phyloP scores from a whole-genome alignment of 805 yeast species.

The Yarrowia phangngaensis region DNA sequence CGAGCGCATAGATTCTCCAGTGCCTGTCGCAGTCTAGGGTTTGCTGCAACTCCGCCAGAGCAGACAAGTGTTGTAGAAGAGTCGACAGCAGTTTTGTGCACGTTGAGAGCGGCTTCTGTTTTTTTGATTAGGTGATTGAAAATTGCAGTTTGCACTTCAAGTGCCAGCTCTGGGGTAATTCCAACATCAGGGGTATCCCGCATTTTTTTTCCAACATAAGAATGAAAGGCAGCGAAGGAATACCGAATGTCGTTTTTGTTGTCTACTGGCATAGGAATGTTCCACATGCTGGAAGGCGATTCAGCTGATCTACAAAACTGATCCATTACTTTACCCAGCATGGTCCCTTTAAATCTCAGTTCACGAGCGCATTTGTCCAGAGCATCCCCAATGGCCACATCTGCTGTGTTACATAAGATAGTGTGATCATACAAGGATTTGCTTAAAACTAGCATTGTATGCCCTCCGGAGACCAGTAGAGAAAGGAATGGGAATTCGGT shows the following conservation, averaged over 20 bases:
- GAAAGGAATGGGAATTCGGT: slow-evolving; percentile 65
- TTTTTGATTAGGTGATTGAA: slow-evolving; percentile 57
- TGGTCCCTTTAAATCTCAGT: slow-evolving; percentile 66
- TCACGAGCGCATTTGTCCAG: slow-evolving; percentile 89
- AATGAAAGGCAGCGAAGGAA: slow-evolving; percentile 74
- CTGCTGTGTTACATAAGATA: slow-evolving; percentile 69
- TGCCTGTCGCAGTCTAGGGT: slow-evolving; percentile 38
- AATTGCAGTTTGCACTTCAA: slow-evolving; percentile 53
- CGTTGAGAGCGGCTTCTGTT: slow-evolving; percentile 1
- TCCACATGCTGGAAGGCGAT: neutral
- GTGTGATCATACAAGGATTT: slow-evolving; percentile 60
- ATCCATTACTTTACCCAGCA: slow-evolving; percentile 85
- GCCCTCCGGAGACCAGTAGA: slow-evolving; percentile 88
- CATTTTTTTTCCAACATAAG: slow-evolving; percentile 42
- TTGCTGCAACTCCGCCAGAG: slow-evolving; percentile 95
- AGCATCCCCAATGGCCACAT: slow-evolving; percentile 91
- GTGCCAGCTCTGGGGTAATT: slow-evolving; percentile 10
- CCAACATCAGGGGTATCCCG: neutral
- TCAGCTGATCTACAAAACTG: slow-evolving; percentile 41
- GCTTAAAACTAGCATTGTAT: slow-evolving; percentile 79
- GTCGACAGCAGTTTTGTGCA: neutral
- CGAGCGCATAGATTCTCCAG: slow-evolving; percentile 33
- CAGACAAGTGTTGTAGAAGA: slow-evolving; percentile 54
- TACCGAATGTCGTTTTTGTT: slow-evolving; percentile 18
- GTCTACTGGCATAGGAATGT: slow-evolving; percentile 46